phyloP scores from a whole-genome alignment of 805 yeast species.

The Vanderwaltozyma tropicalis region DNA sequence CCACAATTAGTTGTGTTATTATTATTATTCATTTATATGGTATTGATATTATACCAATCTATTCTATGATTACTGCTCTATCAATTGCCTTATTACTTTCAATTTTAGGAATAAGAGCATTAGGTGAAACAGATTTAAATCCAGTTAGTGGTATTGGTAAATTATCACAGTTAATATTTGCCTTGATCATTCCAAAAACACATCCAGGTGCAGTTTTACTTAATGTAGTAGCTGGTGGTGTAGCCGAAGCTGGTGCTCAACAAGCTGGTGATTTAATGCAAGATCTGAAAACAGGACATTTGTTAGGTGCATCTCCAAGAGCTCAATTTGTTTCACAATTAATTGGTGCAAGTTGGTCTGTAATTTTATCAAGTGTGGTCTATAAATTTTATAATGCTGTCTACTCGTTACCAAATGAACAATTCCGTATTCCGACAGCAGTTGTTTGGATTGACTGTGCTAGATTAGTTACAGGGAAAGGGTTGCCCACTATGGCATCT shows the following conservation, averaged over 20 bases:
- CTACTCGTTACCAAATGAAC: constrained; percentile 73
- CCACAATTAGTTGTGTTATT: constrained; percentile 58
- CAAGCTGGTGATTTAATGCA: constrained; percentile 98
- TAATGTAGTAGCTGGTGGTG: constrained; percentile 89
- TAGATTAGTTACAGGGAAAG: constrained; percentile 80
- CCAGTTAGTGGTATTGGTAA: constrained; percentile 97
- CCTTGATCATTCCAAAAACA: constrained; percentile 59
- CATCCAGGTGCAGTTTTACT: constrained; percentile 77
- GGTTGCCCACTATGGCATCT: constrained; percentile 71
- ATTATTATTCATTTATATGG: constrained; percentile 65
- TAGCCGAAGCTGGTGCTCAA: constrained; percentile 98
- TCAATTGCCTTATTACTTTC: constrained; percentile 69
- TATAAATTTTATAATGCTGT: constrained; percentile 72
- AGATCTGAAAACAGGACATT: constrained; percentile 88
- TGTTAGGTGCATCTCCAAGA: constrained; percentile 82
- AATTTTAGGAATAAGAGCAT: constrained; percentile 79
- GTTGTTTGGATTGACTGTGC: constrained; percentile 96
- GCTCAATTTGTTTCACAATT: constrained; percentile 89
- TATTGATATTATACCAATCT: constrained; percentile 49
- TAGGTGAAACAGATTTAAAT: constrained; percentile 93
- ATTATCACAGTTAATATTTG: constrained; percentile 80
- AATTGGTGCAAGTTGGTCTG: constrained; percentile 79
- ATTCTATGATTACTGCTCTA: constrained; percentile 59
- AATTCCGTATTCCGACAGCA: constrained; percentile 88
- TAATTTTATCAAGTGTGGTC: constrained; percentile 67